Percentiles rank a stretch among this genome's conserved stretches.
Evolutionary conservation across 768 basidiomycete genomes (phyloP).

Genomic region (Dioszegia aurantiaca): DNA sequence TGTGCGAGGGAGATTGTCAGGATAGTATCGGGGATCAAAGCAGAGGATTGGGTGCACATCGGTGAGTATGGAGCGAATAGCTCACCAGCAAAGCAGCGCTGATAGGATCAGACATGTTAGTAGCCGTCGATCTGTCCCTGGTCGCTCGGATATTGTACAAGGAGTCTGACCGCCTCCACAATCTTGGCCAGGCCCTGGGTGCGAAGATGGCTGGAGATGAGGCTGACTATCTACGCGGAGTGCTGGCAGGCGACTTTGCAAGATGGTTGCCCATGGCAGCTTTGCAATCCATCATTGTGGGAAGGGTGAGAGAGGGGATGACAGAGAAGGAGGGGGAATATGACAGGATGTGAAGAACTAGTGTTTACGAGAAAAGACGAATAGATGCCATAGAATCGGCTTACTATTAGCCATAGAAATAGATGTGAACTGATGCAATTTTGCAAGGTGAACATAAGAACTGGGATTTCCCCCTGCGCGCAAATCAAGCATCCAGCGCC

Average conservation of each 20-base stretch:
- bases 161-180: constrained; percentile 35
- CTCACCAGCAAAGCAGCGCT: not conserved
- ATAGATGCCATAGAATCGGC: no score
- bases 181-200: constrained; percentile 12
- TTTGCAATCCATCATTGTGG: constrained; percentile 41
- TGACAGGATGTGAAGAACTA: constrained; percentile 32
- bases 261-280: constrained; percentile 41
- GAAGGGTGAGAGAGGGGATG: constrained; percentile 42
- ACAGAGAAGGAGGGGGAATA: constrained; percentile 49
- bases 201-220: constrained; percentile 25
- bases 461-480: no score
- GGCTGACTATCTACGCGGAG: constrained; percentile 24
- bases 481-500: no score
- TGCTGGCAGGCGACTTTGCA: constrained; percentile 23
- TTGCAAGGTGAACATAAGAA: no score
- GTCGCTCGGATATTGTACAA: constrained; percentile 41
- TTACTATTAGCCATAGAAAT: no score
- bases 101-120: constrained; percentile 31
- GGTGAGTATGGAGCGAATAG: no score
- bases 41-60: constrained; percentile 38
- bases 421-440: no score
- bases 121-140: constrained; percentile 41
- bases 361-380: not conserved
- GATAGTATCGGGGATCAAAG: constrained; percentile 24
- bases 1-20: constrained; percentile 38